phyloP scores from a whole-genome alignment of 2,329 filamentous ascomycete species.

The Arthrobotrys iridis region DNA sequence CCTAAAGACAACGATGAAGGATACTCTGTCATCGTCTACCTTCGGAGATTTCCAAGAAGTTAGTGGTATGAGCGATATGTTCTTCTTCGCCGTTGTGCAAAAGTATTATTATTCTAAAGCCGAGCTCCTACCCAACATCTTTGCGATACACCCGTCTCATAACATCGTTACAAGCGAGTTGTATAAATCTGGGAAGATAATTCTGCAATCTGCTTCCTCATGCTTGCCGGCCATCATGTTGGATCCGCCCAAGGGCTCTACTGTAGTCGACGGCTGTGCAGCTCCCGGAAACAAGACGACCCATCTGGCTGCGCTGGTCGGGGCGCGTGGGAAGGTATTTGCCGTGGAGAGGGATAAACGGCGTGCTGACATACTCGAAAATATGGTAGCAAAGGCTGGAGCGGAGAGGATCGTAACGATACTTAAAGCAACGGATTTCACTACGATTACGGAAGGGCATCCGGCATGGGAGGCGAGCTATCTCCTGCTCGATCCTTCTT shows the following conservation, averaged over 20 bases:
- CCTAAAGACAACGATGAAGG: conserved; percentile 74
- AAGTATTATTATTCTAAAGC: conserved; percentile 34
- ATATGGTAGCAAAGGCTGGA: conserved; percentile 84
- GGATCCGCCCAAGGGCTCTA: conserved; percentile 74
- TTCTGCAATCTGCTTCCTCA: conserved; percentile 95
- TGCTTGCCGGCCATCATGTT: conserved; percentile 94
- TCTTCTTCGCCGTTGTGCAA: conserved; percentile 26
- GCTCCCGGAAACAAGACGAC: conserved; percentile 98
- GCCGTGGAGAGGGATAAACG: conserved; percentile 81
- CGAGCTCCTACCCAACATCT: conserved; percentile 79
- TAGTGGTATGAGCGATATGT: conserved; percentile 51
- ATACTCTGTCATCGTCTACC: conserved; percentile 75
- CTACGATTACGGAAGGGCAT: conserved; percentile 70
- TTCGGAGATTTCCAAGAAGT: conserved; percentile 74
- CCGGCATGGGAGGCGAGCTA: conserved; percentile 75
- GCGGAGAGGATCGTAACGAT: conserved; percentile 74
- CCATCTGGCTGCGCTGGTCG: conserved; percentile 81
- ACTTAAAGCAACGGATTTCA: conserved; percentile 80
- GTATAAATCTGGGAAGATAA: conserved; percentile 80
- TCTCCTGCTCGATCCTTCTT: conserved; percentile 89
- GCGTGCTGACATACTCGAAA: conserved; percentile 78
- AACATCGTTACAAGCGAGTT: conserved; percentile 73
- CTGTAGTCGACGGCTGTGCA: conserved; percentile 90
- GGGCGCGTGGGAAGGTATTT: conserved; percentile 68
- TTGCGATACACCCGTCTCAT: conserved; percentile 77